These are phyloP conservation scores for Lunularia cruciata DNA, from an alignment of 225 moss, liverwort and hornwort species.

Conservation along the genomic window DNA sequence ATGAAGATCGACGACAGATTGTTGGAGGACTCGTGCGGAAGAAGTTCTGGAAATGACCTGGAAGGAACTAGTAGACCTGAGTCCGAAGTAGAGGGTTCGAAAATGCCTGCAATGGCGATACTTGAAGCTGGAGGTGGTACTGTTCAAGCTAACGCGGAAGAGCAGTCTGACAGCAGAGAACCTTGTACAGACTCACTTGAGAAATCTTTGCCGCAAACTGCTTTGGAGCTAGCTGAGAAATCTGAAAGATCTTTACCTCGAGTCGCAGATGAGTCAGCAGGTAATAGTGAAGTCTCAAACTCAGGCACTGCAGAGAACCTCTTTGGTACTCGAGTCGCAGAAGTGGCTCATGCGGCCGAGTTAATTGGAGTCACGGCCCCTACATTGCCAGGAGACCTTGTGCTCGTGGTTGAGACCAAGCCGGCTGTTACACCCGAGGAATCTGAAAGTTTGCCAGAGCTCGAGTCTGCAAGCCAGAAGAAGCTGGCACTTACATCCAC, in stretches of 20 bases:
- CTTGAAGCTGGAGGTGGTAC: background rate
- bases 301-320: background rate
- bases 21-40: background rate
- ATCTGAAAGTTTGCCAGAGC: slow-evolving; percentile 10
- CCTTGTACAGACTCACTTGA: background rate
- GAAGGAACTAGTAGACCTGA: slow-evolving; percentile 3
- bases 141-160: background rate
- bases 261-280: background rate
- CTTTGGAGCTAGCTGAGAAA: background rate
- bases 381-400: background rate
- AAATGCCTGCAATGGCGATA: background rate
- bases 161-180: slow-evolving; percentile 2
- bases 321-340: background rate
- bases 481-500: background rate
- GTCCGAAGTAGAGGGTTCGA: background rate
- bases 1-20: background rate
- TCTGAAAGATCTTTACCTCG: background rate
- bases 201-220: background rate
- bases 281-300: background rate
- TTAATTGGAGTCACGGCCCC: background rate
- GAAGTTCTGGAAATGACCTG: background rate
- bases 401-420: background rate
- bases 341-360: background rate
- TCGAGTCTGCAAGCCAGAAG: background rate
- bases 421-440: slow-evolving; percentile 9